phyloP scores from a whole-genome alignment of 352 stramenopile genomes.

The Globisporangium middletonii region DNA sequence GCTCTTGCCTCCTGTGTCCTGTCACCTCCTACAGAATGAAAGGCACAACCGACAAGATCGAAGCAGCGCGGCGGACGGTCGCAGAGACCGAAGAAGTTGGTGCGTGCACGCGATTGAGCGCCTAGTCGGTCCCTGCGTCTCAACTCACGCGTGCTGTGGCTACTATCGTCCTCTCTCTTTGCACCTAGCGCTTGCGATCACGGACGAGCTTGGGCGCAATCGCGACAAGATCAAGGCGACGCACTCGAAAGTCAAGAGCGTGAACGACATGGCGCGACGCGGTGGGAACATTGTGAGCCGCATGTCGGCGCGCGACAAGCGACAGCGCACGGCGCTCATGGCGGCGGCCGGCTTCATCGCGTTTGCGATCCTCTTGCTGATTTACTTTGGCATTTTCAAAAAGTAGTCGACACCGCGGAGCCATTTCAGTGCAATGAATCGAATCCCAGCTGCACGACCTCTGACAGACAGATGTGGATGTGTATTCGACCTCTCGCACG shows the following conservation, averaged over 20 bases:
- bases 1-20: not conserved
- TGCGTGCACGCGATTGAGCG: conserved; percentile 19
- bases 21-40: conserved; percentile 52
- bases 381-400: conserved; percentile 89
- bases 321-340: conserved; percentile 62
- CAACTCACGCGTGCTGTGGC: not conserved
- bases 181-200: conserved; percentile 59
- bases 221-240: conserved; percentile 83
- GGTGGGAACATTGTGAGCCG: conserved; percentile 79
- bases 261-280: conserved; percentile 81
- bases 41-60: conserved; percentile 73
- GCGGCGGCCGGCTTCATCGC: conserved; percentile 75
- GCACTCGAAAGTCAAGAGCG: conserved; percentile 75
- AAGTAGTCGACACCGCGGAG: conserved; percentile 29
- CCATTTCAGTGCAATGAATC: not conserved
- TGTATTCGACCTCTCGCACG: too few species aligned
- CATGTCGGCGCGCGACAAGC: conserved; percentile 83
- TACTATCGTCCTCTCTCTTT: not conserved
- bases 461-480: too few species aligned
- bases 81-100: conserved; percentile 84
- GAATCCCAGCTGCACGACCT: not conserved
- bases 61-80: conserved; percentile 72
- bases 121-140: not conserved
- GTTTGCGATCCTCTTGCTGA: conserved; percentile 77
- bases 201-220: conserved; percentile 76